These are phyloP conservation scores for Thelonectria rubi DNA, from an alignment of 2,329 filamentous ascomycete genomes.

Conservation along the genomic window DNA sequence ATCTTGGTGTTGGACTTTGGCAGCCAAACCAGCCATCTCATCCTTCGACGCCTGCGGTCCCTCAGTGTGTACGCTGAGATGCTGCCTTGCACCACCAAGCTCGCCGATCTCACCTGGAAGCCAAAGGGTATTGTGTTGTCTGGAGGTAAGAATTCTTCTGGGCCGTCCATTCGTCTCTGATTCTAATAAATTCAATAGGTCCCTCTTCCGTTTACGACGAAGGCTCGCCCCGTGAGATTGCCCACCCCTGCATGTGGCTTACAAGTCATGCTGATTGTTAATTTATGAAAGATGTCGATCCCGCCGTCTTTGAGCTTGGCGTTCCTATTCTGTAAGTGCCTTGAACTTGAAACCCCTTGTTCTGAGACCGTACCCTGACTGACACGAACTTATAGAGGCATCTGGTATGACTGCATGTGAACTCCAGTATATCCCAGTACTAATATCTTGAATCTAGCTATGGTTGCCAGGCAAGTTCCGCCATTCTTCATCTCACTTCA, in stretches of 20 bases:
- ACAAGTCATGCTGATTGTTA: constrained; percentile 24
- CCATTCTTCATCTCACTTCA: not conserved
- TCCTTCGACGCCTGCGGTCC: constrained; percentile 77
- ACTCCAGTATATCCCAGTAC: constrained; percentile 8
- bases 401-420: constrained; percentile 36
- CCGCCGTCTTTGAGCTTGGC: constrained; percentile 58
- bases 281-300: constrained; percentile 32
- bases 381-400: constrained; percentile 36
- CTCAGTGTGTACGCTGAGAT: constrained; percentile 64
- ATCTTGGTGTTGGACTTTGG: constrained; percentile 56
- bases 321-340: constrained; percentile 41
- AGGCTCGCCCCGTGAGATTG: constrained; percentile 64
- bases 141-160: constrained; percentile 45
- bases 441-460: constrained; percentile 62
- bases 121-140: constrained; percentile 80
- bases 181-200: constrained; percentile 38
- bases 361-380: constrained; percentile 15
- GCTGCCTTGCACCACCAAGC: constrained; percentile 43
- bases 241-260: not conserved
- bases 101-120: constrained; percentile 35
- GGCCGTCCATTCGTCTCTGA: not conserved
- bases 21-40: constrained; percentile 75
- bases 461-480: constrained; percentile 49
- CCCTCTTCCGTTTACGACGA: constrained; percentile 83
- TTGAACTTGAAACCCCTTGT: not conserved